Conservation (phyloP, 805 yeast genomes). For the Barnettozyma pratensis region DNA sequence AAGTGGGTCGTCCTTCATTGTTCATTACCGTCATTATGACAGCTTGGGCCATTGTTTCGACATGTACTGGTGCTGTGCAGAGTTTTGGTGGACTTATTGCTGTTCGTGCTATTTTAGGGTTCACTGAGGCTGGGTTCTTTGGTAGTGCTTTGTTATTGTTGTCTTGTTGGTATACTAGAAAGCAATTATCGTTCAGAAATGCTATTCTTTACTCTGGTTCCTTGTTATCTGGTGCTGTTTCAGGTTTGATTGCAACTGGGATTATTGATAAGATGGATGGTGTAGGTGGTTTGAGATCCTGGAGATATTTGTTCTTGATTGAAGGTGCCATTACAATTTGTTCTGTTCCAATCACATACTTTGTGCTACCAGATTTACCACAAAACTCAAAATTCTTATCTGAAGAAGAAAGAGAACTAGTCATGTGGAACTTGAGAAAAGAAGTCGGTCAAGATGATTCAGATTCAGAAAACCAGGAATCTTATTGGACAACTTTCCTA, state of each 20-base stretch:
- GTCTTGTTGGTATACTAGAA: constrained; percentile 52
- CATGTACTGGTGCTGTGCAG: constrained; percentile 31
- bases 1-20: constrained; percentile 43
- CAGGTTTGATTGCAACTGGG: constrained; percentile 52
- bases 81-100: constrained; percentile 27
- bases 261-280: constrained; percentile 41
- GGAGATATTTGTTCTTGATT: constrained; percentile 54
- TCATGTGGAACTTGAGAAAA: constrained; percentile 24
- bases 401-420: constrained; percentile 38
- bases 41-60: constrained; percentile 40
- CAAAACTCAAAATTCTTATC: constrained; percentile 41
- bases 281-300: constrained; percentile 35
- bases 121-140: constrained; percentile 45
- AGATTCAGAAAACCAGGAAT: constrained; percentile 21
- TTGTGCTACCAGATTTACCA: constrained; percentile 49
- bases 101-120: constrained; percentile 35
- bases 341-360: constrained; percentile 42
- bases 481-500: constrained; percentile 31
- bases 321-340: constrained; percentile 50
- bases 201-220: constrained; percentile 48
- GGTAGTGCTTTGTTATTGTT: constrained; percentile 44
- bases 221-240: constrained; percentile 45
- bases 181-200: constrained; percentile 44
- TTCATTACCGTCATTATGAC: constrained; percentile 46
- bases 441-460: constrained; percentile 27